Base-by-base conservation (phyloP, 495 filamentous ascomycete species). In the Chlorociboria aeruginascens region DNA sequence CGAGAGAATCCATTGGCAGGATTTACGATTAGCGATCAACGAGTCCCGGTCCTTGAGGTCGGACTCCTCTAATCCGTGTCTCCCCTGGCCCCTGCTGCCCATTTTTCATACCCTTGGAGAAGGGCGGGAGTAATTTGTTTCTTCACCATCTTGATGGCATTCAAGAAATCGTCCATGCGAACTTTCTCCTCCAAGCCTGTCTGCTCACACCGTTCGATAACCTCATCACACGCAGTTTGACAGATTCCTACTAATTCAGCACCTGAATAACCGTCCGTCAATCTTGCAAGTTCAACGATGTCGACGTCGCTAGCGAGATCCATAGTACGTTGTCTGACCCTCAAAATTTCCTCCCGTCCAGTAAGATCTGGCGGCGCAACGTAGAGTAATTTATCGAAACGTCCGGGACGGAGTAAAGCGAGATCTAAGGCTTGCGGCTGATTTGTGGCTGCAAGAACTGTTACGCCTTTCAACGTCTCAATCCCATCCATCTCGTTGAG, bases 401-500 rank as follows among this genome's bases (percentile, higher is more conserved):
- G 75, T 6, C 92, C 92, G 3, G 89, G 85, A 9, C 92, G 80
- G 56, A 95, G 79, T 34, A 98, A 69, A 9, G 92, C 92, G 6
- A 83, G 78, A 60, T 98, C 92, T 11, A 98, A 72, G 10, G 79
- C 68, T 56, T 95, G 86, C 0, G 92, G 92, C 43, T 85, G 81
- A 61, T 98, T 98, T 9, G 92, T 98, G 0, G 92, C 92, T 3
- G 88, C 92, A n/a, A 98, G 75, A 10, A 97, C 82, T 42, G 89
- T 74, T 2, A 98, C 89, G 45, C 82, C 85, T 47, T 81, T 81
- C 33, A 94, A 65, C 29, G 79, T 74, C 57, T 95, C 85, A 54
- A 98, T 90, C 16, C 92, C 92, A 58, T 97, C 90, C 83, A 98
- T 90, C 61, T 98, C 92, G 54, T 89, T 97, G 8, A 98, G 70